Conservation (phyloP, 805 yeast species). For the Wickerhamiella brachini region DNA sequence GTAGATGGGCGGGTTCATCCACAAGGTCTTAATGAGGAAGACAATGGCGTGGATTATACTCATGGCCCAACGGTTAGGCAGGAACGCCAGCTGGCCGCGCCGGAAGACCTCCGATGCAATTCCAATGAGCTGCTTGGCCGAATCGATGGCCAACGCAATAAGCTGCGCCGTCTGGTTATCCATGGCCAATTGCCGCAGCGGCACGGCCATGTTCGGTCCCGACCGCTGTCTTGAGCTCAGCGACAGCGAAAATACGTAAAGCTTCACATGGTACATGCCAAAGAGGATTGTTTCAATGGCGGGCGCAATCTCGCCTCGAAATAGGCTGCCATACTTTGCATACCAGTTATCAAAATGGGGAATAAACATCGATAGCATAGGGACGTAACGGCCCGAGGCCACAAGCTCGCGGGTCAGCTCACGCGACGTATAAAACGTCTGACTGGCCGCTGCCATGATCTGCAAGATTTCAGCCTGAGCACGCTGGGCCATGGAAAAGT, state of each 20-base stretch:
- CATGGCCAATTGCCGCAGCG: constrained; percentile 38
- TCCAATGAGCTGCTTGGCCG: constrained; percentile 67
- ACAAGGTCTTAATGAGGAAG: constrained; percentile 71
- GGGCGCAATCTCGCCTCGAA: constrained; percentile 25
- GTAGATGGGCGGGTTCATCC: constrained; percentile 15
- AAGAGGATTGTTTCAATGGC: constrained; percentile 62
- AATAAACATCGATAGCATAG: constrained; percentile 56
- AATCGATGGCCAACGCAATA: constrained; percentile 65
- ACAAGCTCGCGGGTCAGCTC: constrained; percentile 24
- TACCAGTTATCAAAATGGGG: constrained; percentile 76
- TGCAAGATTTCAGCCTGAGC: constrained; percentile 72
- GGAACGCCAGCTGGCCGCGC: constrained; percentile 48
- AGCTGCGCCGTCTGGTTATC: constrained; percentile 39
- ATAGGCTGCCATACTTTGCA: constrained; percentile 32
- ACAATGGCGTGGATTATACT: constrained; percentile 80
- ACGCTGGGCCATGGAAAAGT: constrained; percentile 30
- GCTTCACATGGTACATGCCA: constrained; percentile 72
- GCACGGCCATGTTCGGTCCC: constrained; percentile 27
- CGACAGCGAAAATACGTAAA: constrained; percentile 76
- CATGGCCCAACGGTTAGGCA: constrained; percentile 90
- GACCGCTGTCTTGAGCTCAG: constrained; percentile 33
- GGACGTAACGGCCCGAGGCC: constrained; percentile 34
- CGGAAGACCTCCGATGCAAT: constrained; percentile 56
- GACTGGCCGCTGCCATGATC: constrained; percentile 71
- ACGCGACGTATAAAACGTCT: constrained; percentile 51